These are phyloP conservation scores for Psilocybe subaeruginosa DNA, from an alignment of 768 basidiomycete genomes.

Conservation along the genomic window DNA sequence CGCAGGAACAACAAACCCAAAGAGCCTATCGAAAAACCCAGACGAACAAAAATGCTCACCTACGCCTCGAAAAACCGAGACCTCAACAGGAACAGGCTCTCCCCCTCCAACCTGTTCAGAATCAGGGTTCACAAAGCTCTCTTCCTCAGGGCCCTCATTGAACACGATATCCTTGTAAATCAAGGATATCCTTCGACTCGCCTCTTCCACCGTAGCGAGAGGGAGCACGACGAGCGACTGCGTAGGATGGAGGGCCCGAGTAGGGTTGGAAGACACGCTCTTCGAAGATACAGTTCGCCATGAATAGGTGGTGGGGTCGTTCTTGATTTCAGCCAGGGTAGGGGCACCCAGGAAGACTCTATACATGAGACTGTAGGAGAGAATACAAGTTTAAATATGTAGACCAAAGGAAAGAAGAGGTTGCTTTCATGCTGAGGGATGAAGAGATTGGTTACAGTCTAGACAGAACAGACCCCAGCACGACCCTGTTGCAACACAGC, in stretches of 20 bases:
- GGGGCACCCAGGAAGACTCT: slow-evolving; percentile 61
- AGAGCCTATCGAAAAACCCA: too few species aligned
- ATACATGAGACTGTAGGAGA: slow-evolving; percentile 31
- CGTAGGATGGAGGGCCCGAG: slow-evolving; percentile 9
- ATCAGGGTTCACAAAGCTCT: slow-evolving; percentile 13
- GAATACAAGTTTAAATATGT: not conserved
- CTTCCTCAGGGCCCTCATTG: slow-evolving; percentile 31
- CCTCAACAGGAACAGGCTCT: not conserved
- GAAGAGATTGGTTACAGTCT: not conserved
- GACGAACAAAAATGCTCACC: not conserved
- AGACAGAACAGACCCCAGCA: too few species aligned
- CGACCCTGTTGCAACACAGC: too few species aligned
- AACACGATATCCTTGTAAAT: slow-evolving; percentile 79
- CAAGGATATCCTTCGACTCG: slow-evolving; percentile 68
- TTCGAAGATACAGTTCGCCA: slow-evolving; percentile 51
- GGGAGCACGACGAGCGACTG: slow-evolving; percentile 41
- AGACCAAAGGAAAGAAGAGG: not conserved
- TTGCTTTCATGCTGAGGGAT: not conserved
- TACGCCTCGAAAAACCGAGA: slow-evolving; percentile 9
- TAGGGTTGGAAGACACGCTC: slow-evolving; percentile 11
- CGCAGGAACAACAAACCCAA: too few species aligned
- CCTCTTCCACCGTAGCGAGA: slow-evolving; percentile 62
- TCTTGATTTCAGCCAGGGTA: slow-evolving; percentile 33
- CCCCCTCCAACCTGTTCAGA: not conserved
- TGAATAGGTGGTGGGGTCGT: slow-evolving; percentile 37